Evolutionary conservation across 768 basidiomycete species (phyloP).

Genomic region (Nidularia pulvinata): DNA sequence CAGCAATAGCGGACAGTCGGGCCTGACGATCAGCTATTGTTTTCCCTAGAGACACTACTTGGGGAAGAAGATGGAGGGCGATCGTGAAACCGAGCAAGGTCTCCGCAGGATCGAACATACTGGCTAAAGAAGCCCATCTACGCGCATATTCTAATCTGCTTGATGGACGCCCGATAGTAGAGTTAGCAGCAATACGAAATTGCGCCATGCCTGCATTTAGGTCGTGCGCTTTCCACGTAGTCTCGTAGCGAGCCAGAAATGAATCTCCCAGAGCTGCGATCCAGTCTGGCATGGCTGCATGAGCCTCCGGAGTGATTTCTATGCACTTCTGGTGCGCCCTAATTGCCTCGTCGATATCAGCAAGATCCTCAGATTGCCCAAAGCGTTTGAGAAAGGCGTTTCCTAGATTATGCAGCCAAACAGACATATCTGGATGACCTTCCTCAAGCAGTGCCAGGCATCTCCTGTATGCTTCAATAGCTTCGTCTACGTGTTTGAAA

Average conservation of each 20-base stretch:
- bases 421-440: slow-evolving; percentile 10
- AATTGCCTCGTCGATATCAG: slow-evolving; percentile 18
- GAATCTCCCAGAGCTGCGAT: slow-evolving; percentile 4
- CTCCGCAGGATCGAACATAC: no score
- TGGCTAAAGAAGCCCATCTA: no score
- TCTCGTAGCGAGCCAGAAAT: slow-evolving; percentile 7
- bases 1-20: no score
- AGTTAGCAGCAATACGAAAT: slow-evolving; percentile 11
- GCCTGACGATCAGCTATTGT: no score
- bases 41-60: no score
- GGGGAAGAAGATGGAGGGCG: no score
- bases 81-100: no score
- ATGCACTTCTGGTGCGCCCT: slow-evolving; percentile 3
- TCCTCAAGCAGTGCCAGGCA: slow-evolving; percentile 10
- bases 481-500: slow-evolving; percentile 17
- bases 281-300: not conserved
- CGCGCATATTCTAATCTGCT: no score
- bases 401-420: slow-evolving; percentile 13
- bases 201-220: slow-evolving; percentile 1
- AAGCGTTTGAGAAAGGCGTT: slow-evolving; percentile 14
- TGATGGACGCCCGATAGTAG: no score
- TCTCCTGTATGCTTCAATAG: slow-evolving; percentile 6
- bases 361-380: slow-evolving; percentile 11
- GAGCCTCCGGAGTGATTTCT: slow-evolving; percentile 3
- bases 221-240: not conserved